phyloP scores from a whole-genome alignment of 768 basidiomycete species.

The Daedaleopsis nitida region DNA sequence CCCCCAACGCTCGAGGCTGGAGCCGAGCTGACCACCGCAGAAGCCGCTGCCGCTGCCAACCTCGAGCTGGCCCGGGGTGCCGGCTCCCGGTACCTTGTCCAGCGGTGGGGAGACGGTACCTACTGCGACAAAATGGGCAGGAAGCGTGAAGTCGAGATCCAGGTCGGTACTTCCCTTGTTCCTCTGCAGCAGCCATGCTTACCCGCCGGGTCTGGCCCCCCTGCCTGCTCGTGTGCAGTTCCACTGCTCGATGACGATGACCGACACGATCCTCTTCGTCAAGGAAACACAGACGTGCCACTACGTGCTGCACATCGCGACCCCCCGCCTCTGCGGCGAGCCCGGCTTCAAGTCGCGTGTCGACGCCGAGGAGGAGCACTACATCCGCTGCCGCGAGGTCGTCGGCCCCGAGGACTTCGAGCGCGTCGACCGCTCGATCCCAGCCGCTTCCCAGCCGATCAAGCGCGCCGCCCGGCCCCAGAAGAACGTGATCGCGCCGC shows the following conservation, averaged over 20 bases:
- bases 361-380: conserved; percentile 64
- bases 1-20: conserved; percentile 59
- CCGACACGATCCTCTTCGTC: conserved; percentile 87
- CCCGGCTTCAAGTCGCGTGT: conserved; percentile 86
- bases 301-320: conserved; percentile 93
- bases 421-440: conserved; percentile 35
- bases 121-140: conserved; percentile 90
- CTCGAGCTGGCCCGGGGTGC: conserved; percentile 78
- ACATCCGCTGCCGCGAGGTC: conserved; percentile 81
- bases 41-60: conserved; percentile 65
- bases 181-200: conserved; percentile 1
- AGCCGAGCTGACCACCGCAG: conserved; percentile 65
- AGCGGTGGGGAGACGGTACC: conserved; percentile 90
- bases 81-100: conserved; percentile 89
- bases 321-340: conserved; percentile 90
- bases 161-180: conserved; percentile 54
- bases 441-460: conserved; percentile 58
- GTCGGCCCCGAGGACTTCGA: conserved; percentile 37
- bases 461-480: conserved; percentile 48
- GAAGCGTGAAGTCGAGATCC: conserved; percentile 90
- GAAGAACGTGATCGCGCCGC: conserved; percentile 50
- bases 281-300: conserved; percentile 94
- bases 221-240: conserved; percentile 52
- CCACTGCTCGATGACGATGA: conserved; percentile 94
- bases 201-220: not conserved